phyloP scores from a whole-genome alignment of 306 rosid genomes.

The Cucumis cinereus region DNA sequence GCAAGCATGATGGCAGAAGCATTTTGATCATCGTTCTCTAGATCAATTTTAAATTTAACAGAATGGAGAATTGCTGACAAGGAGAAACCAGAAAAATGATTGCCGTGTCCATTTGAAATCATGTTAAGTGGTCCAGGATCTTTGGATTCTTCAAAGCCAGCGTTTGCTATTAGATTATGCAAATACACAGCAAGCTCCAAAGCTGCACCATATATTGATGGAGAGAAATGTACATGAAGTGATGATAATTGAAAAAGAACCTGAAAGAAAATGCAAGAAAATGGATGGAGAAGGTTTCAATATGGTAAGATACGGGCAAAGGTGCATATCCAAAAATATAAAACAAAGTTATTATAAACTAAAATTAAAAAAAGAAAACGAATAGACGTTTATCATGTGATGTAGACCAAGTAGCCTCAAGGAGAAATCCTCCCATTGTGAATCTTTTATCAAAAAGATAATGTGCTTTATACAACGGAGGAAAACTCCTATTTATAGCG shows the following conservation, averaged over 20 bases:
- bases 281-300: not conserved
- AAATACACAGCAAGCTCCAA: slow-evolving; percentile 35
- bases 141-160: slow-evolving; percentile 22
- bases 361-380: not conserved
- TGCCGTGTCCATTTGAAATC: slow-evolving; percentile 13
- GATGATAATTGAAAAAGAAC: slow-evolving; percentile 34
- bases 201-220: slow-evolving; percentile 44
- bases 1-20: slow-evolving; percentile 33
- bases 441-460: no score
- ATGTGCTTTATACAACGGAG: no score
- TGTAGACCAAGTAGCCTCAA: no score
- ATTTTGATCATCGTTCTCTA: slow-evolving; percentile 46
- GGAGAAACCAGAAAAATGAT: slow-evolving; percentile 35
- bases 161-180: slow-evolving; percentile 12
- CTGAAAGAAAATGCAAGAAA: slow-evolving; percentile 30
- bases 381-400: not conserved
- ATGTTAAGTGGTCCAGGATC: slow-evolving; percentile 12
- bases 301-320: not conserved
- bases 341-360: not conserved
- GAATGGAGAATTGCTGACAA: slow-evolving; percentile 33
- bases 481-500: no score
- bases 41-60: slow-evolving; percentile 39
- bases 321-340: not conserved
- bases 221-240: slow-evolving; percentile 50
- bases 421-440: no score